Percentiles rank a stretch among this genome's conserved stretches.
phyloP scores from a whole-genome alignment of 495 filamentous ascomycete genomes.

The Daldinia caldariorum region DNA sequence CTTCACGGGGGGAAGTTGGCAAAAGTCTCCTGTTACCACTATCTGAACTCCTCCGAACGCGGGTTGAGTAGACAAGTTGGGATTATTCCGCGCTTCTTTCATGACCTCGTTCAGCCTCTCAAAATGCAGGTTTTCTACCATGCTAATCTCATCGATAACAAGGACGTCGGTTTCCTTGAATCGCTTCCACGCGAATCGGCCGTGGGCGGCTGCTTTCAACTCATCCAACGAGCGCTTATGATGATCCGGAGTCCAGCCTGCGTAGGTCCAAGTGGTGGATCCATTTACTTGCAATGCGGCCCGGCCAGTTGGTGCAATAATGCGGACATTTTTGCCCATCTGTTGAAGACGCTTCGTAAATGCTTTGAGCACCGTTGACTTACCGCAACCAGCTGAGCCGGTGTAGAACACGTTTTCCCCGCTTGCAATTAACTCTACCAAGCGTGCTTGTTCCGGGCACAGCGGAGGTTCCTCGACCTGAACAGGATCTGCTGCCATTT shows the following conservation, averaged over 20 bases:
- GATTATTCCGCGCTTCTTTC: conserved; percentile 49
- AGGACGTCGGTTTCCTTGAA: conserved; percentile 55
- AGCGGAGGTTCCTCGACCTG: conserved; percentile 28
- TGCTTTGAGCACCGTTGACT: conserved; percentile 65
- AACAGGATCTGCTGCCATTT: neutral
- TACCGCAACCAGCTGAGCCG: conserved; percentile 69
- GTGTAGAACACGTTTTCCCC: conserved; percentile 69
- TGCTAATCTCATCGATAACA: conserved; percentile 58
- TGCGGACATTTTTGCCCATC: conserved; percentile 52
- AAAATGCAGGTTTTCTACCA: conserved; percentile 66
- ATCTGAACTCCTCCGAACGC: conserved; percentile 94
- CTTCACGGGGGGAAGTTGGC: conserved; percentile 91
- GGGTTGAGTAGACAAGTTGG: conserved; percentile 63
- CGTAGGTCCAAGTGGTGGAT: conserved; percentile 63
- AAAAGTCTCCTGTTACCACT: conserved; percentile 95
- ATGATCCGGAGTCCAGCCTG: conserved; percentile 60
- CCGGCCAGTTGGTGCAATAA: conserved; percentile 67
- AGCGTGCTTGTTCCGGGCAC: conserved; percentile 33
- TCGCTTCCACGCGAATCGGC: conserved; percentile 40
- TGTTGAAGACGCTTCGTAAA: conserved; percentile 53
- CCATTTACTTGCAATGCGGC: conserved; percentile 65
- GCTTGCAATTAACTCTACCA: conserved; percentile 34
- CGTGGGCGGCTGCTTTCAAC: conserved; percentile 22
- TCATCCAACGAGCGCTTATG: conserved; percentile 38
- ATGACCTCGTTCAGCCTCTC: conserved; percentile 63